A percentile compares a stretch with the other conserved stretches of the same genome.
These are phyloP conservation scores for Aureobasidium sp. DNA, from an alignment of 2,329 filamentous ascomycete genomes.

Conservation along the genomic window DNA sequence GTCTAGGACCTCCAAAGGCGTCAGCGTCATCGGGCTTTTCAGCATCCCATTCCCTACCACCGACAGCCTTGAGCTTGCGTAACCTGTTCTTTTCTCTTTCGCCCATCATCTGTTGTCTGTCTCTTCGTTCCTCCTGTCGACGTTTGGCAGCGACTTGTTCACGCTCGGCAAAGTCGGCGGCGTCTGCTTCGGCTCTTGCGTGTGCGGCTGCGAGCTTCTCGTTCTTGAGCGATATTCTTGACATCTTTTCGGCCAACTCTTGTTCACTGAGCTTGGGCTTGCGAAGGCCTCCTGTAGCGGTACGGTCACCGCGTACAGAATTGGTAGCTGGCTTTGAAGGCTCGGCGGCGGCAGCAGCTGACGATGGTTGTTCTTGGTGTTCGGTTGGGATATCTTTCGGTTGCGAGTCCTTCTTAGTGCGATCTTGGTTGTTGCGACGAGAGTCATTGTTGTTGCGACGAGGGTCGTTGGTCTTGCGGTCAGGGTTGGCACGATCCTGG, in stretches of 20 bases:
- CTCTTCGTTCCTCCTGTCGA: constrained; percentile 44
- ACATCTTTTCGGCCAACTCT: constrained; percentile 55
- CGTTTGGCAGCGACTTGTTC: constrained; percentile 45
- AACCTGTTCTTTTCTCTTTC: constrained; percentile 56
- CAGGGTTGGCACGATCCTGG: background rate
- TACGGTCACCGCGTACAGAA: constrained; percentile 30
- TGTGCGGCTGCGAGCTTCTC: constrained; percentile 54
- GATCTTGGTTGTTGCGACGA: constrained; percentile 1
- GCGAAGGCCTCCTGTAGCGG: constrained; percentile 29
- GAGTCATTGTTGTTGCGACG: background rate
- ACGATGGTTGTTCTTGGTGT: constrained; percentile 6
- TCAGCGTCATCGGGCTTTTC: constrained; percentile 45
- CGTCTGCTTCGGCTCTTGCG: constrained; percentile 60
- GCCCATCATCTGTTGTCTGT: constrained; percentile 53
- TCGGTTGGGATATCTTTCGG: background rate
- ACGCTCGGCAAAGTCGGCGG: constrained; percentile 56
- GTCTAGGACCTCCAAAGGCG: constrained; percentile 30
- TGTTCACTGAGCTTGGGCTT: constrained; percentile 58
- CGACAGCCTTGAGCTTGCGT: constrained; percentile 52
- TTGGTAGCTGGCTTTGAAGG: constrained; percentile 19
- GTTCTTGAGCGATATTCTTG: constrained; percentile 55
- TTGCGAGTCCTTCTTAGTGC: background rate
- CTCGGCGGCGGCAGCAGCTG: constrained; percentile 17
- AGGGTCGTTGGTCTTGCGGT: constrained; percentile 11
- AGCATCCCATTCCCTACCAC: constrained; percentile 56